phyloP scores from a whole-genome alignment of 495 filamentous ascomycete genomes.

The Achaetomiella virescens region DNA sequence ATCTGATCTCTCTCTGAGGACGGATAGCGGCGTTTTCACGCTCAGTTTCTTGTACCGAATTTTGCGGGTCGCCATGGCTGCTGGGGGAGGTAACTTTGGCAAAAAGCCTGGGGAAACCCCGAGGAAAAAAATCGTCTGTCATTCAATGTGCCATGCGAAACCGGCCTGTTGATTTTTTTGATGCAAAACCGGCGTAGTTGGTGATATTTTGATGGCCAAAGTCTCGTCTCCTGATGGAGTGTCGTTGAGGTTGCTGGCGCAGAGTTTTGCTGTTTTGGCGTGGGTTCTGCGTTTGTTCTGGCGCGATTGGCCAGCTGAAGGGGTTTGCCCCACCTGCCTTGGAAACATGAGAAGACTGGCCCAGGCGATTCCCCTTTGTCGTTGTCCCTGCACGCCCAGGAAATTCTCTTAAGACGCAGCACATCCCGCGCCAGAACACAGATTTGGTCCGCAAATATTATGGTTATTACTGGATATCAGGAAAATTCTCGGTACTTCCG shows the following conservation, averaged over 20 bases:
- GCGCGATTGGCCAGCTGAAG: conserved; percentile 27
- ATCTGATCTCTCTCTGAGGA: conserved; percentile 87
- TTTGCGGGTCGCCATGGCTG: conserved; percentile 62
- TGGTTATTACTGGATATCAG: too few species aligned
- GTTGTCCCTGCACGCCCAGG: background rate
- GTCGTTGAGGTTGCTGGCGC: conserved; percentile 54
- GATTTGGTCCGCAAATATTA: background rate
- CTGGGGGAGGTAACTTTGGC: conserved; percentile 36
- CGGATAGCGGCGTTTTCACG: conserved; percentile 75
- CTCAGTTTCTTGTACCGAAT: conserved; percentile 87
- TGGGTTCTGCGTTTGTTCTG: conserved; percentile 19
- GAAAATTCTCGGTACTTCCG: too few species aligned
- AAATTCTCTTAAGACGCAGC: background rate
- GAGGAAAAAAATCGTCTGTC: conserved; percentile 38
- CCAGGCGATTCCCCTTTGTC: background rate
- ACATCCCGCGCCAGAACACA: background rate
- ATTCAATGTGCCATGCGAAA: conserved; percentile 51
- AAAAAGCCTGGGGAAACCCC: conserved; percentile 44
- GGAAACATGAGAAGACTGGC: conserved; percentile 8
- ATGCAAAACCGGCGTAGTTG: conserved; percentile 45
- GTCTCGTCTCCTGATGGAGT: conserved; percentile 53
- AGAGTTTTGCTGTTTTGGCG: conserved; percentile 40
- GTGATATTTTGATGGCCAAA: conserved; percentile 55
- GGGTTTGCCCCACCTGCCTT: conserved; percentile 10
- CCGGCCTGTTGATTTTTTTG: conserved; percentile 49